phyloP scores from a whole-genome alignment of 2,329 filamentous ascomycete genomes.

The Fusarium nodosum region DNA sequence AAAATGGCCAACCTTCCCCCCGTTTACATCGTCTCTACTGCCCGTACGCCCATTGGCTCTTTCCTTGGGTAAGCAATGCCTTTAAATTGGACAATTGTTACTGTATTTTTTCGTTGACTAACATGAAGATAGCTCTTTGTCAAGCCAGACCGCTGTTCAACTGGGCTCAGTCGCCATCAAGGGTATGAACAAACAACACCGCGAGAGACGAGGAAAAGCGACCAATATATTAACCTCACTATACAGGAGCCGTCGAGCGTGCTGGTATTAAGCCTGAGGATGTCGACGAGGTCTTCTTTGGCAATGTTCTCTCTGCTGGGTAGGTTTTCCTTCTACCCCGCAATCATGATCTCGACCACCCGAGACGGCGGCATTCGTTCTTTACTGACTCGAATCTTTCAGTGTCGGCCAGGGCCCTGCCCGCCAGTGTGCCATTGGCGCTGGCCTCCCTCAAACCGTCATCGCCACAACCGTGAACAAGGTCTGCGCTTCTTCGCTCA shows the following conservation, averaged over 20 bases:
- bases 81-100: not conserved
- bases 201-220: not conserved
- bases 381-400: constrained; percentile 33
- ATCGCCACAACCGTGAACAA: constrained; percentile 98
- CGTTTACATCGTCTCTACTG: constrained; percentile 95
- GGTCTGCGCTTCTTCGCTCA: constrained; percentile 95
- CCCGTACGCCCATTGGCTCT: constrained; percentile 90
- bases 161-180: constrained; percentile 94
- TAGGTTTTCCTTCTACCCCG: constrained; percentile 59
- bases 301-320: constrained; percentile 98
- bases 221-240: constrained; percentile 6
- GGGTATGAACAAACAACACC: constrained; percentile 66
- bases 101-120: constrained; percentile 25
- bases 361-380: constrained; percentile 1
- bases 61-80: constrained; percentile 81
- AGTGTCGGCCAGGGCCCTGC: constrained; percentile 97
- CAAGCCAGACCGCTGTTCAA: constrained; percentile 86
- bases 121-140: constrained; percentile 77
- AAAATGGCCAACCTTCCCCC: constrained; percentile 84
- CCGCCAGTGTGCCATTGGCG: constrained; percentile 90
- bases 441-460: constrained; percentile 83
- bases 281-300: constrained; percentile 97
- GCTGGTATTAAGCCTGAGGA: constrained; percentile 89
- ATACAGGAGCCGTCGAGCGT: constrained; percentile 82
- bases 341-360: constrained; percentile 16